These are phyloP conservation scores for Lecanicillium sp. DNA, from an alignment of 2,329 filamentous ascomycete genomes.

Conservation along the genomic window DNA sequence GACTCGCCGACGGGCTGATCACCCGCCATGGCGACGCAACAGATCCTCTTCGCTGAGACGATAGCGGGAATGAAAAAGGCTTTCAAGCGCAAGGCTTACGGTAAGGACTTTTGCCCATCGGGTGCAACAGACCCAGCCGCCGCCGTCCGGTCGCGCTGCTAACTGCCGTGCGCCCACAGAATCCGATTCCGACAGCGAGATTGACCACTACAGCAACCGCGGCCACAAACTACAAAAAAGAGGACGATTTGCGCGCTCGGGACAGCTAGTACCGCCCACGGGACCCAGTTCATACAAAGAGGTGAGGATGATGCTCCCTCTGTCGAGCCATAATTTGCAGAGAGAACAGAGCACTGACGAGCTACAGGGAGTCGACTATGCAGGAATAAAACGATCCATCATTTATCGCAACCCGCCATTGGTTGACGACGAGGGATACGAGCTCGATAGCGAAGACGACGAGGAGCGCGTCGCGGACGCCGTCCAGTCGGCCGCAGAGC, in stretches of 20 bases:
- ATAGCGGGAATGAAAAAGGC: constrained; percentile 62
- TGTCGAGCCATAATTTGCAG: no score
- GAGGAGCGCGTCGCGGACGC: constrained; percentile 55
- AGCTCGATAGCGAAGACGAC: constrained; percentile 65
- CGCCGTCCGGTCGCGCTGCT: constrained; percentile 4
- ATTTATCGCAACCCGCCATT: constrained; percentile 66
- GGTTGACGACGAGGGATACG: constrained; percentile 70
- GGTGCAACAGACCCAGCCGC: no score
- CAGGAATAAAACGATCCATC: constrained; percentile 63
- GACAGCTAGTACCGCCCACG: constrained; percentile 57
- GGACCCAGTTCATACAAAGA: constrained; percentile 64
- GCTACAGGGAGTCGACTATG: constrained; percentile 60
- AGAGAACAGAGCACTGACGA: constrained; percentile 17
- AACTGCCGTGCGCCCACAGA: constrained; percentile 39
- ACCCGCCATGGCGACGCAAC: constrained; percentile 39
- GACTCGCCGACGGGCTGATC: not conserved
- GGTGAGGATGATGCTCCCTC: constrained; percentile 45
- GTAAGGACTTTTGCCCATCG: constrained; percentile 36
- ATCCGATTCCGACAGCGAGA: constrained; percentile 68
- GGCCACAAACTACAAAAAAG: constrained; percentile 73
- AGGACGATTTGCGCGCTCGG: constrained; percentile 61
- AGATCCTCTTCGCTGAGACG: constrained; percentile 56
- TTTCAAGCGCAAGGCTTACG: constrained; percentile 54
- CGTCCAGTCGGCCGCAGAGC: constrained; percentile 53
- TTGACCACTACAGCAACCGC: constrained; percentile 62